Conservation (phyloP, 139 green algal genomes). For the Chlamydomonas sp. region DNA sequence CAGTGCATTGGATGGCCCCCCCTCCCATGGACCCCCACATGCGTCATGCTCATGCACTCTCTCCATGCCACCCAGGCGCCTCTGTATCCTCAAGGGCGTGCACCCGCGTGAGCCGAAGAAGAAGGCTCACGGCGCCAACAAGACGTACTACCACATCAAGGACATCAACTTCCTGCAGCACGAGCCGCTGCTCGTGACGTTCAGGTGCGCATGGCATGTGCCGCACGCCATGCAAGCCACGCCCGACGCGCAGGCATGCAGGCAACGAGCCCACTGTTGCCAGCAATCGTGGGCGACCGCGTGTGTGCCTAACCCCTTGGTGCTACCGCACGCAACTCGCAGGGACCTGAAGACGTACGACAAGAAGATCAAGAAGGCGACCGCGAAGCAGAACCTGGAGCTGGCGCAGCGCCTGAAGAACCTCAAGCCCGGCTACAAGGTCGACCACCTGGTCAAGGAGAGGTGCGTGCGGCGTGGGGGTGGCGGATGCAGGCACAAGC, state of each 20-base stretch:
- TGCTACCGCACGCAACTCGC: conserved; percentile 3
- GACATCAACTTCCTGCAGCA: conserved; percentile 94
- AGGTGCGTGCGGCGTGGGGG: conserved; percentile 33
- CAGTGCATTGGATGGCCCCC: neutral
- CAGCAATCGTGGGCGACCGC: neutral
- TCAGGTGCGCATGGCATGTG: conserved; percentile 69
- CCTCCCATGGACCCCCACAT: no score
- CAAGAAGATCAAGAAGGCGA: conserved; percentile 70
- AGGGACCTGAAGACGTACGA: conserved; percentile 55
- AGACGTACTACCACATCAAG: conserved; percentile 99
- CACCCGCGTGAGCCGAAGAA: conserved; percentile 96
- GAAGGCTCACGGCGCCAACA: conserved; percentile 86
- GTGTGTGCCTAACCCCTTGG: neutral
- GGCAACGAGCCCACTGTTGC: neutral
- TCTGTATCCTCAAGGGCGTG: conserved; percentile 98
- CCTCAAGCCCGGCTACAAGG: conserved; percentile 61
- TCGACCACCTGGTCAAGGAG: conserved; percentile 94
- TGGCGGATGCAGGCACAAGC: neutral
- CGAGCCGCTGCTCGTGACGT: conserved; percentile 87
- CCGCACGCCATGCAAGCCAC: no score
- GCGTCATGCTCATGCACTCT: no score
- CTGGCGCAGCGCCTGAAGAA: conserved; percentile 58
- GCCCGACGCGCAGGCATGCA: no score
- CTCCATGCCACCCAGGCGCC: conserved; percentile 57
- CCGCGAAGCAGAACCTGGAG: conserved; percentile 64